These are phyloP conservation scores for Aspergillus ochraceus DNA, from an alignment of 2,329 filamentous ascomycete species.

Conservation along the genomic window DNA sequence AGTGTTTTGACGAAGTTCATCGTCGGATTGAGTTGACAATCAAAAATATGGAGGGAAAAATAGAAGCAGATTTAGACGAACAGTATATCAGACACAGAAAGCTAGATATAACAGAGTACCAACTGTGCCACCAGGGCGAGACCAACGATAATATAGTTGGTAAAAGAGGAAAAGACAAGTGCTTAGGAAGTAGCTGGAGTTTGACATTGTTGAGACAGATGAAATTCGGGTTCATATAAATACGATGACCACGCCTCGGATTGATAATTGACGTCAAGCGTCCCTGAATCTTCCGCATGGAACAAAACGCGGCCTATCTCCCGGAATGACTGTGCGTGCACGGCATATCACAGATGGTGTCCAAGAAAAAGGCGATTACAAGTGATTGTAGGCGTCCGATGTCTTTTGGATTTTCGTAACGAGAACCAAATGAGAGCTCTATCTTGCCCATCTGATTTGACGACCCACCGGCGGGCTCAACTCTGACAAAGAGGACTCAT, in stretches of 20 bases:
- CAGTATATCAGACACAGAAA: neutral
- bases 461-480: neutral
- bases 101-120: neutral
- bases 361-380: conserved; percentile 9
- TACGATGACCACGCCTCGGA: neutral
- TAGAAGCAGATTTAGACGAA: neutral
- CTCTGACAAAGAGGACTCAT: neutral
- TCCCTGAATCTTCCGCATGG: neutral
- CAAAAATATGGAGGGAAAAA: neutral
- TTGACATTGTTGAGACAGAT: neutral
- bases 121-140: neutral
- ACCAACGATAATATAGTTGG: neutral
- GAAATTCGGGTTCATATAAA: neutral
- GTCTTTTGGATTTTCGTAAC: conserved; percentile 13
- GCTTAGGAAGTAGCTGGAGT: neutral
- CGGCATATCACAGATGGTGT: conserved; percentile 5
- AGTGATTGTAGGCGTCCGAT: conserved; percentile 2
- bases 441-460: conserved; percentile 21
- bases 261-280: neutral
- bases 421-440: conserved; percentile 5
- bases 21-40: conserved; percentile 4
- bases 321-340: conserved; percentile 3
- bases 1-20: conserved; percentile 28
- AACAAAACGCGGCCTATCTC: conserved; percentile 11
- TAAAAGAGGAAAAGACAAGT: neutral